Base-by-base conservation (phyloP, 2,329 filamentous ascomycete genomes). In the Calonectria montana region DNA sequence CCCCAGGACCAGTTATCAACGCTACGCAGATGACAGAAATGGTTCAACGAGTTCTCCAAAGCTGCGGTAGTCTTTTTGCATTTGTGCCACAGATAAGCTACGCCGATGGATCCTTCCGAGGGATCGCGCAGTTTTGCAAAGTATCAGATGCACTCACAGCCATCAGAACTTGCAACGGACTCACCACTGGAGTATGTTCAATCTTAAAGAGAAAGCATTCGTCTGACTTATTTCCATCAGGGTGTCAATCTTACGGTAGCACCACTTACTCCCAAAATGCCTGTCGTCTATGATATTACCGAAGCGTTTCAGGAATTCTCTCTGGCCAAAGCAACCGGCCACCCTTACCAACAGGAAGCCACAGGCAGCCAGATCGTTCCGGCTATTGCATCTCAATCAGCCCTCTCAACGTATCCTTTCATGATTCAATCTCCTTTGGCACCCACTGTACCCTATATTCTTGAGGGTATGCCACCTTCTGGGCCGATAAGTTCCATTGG, bases 41-140 rank as follows among this genome's bases (percentile, higher is more conserved):
- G 3, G 75, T 79, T 0, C 76, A 77, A 53, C 73, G 78, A 4
- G 76, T 87, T 16, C 80, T 92, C 4, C 82, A 85, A 18, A 76
- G 79, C 0, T 85, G 90, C 63, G 90, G 89, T 0, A 85, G 87
- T 13, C 78, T 92, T 0, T 89, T 88, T 73, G 88, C 89, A 0
- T 86, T 90, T 74, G 83, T 88, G 61, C 83, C 83, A 37, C 80
- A 84, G 15, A 76, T 81, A 16, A 83, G 82, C 15, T 83, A 84
- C 8, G 82, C 84, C 12, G 83, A 86, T 37, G 86, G 84, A 9
- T 77, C 85, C 7, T 84, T 89, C 73, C 84, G 83, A 65, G 87
- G 87, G 9, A 80, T 89, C 57, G 86, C 86, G 2, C 89, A 91
- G 75, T 91, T 87, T 69, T 86, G 85, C 65, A 88, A 91, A 71